A percentile compares a stretch with the other conserved stretches of the same genome.
Evolutionary conservation across 192 early-diverging fungal species (phyloP).

Genomic region (Linnemannia exigua): DNA sequence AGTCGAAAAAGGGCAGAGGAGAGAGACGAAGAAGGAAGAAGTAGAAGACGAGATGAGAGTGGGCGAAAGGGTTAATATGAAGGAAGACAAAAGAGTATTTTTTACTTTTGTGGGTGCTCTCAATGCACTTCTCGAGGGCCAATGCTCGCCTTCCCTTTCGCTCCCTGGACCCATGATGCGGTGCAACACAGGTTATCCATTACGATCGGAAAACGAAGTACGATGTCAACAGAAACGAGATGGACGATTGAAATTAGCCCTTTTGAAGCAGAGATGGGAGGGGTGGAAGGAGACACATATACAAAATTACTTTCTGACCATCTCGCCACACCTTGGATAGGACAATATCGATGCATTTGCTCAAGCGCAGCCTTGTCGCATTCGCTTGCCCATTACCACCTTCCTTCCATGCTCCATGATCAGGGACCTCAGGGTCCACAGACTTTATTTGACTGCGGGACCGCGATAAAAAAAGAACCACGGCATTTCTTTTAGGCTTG

Average conservation of each 20-base stretch:
- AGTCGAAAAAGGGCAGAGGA: not conserved
- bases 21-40: not conserved
- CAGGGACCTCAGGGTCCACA: not conserved
- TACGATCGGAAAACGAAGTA: not conserved
- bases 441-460: not conserved
- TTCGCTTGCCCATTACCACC: not conserved
- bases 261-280: not conserved
- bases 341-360: no score
- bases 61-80: slow-evolving; percentile 2
- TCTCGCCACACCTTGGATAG: not conserved
- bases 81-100: not conserved
- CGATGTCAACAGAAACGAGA: not conserved
- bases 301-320: no score
- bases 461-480: not conserved
- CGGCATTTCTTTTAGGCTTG: not conserved
- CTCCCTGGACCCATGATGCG: not conserved
- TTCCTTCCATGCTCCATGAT: no score
- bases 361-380: not conserved
- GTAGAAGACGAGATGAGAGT: not conserved
- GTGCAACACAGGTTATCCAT: not conserved
- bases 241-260: not conserved
- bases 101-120: not conserved
- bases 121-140: not conserved
- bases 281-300: not conserved
- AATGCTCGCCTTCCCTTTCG: not conserved